Evolutionary conservation across 495 filamentous ascomycete genomes (phyloP).

Genomic region (Rhypophila decipiens): DNA sequence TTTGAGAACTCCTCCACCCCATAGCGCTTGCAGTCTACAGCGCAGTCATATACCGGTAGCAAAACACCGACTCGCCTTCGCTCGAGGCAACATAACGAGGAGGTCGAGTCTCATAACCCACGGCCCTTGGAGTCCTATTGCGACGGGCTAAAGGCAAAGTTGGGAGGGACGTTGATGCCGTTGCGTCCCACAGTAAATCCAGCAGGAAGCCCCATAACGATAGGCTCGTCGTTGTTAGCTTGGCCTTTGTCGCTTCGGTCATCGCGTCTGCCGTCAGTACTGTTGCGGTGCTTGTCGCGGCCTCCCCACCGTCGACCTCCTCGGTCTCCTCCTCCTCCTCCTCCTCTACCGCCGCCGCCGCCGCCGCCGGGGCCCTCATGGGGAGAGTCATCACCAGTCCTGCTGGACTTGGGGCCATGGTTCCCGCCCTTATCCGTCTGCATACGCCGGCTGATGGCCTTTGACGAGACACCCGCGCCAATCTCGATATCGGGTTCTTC

Average conservation of each 20-base stretch:
- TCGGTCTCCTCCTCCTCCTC: conserved; percentile 31
- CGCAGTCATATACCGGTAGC: too few species aligned
- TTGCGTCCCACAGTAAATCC: conserved; percentile 49
- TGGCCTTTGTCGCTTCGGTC: conserved; percentile 25
- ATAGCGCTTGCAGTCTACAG: too few species aligned
- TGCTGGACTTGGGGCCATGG: conserved; percentile 65
- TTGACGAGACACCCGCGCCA: conserved; percentile 91
- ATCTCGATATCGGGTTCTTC: conserved; percentile 99
- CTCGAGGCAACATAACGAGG: too few species aligned
- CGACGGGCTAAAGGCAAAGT: conserved; percentile 12
- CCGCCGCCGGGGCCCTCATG: conserved; percentile 33
- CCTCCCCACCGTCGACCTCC: conserved; percentile 36
- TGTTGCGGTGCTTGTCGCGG: conserved; percentile 40
- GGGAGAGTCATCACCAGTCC: conserved; percentile 45
- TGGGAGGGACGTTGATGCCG: conserved; percentile 51
- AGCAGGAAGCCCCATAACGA: conserved; percentile 54
- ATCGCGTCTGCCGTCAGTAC: conserved; percentile 31
- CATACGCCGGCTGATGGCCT: conserved; percentile 83
- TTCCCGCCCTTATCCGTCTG: conserved; percentile 68
- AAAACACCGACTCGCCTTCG: too few species aligned
- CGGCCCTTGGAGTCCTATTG: too few species aligned
- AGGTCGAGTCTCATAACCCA: too few species aligned
- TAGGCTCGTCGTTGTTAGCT: conserved; percentile 46
- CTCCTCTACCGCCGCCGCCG: conserved; percentile 35
- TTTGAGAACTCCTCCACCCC: too few species aligned